Conservation (phyloP, 352 stramenopile species). For the Pythium pectinolyticum region DNA sequence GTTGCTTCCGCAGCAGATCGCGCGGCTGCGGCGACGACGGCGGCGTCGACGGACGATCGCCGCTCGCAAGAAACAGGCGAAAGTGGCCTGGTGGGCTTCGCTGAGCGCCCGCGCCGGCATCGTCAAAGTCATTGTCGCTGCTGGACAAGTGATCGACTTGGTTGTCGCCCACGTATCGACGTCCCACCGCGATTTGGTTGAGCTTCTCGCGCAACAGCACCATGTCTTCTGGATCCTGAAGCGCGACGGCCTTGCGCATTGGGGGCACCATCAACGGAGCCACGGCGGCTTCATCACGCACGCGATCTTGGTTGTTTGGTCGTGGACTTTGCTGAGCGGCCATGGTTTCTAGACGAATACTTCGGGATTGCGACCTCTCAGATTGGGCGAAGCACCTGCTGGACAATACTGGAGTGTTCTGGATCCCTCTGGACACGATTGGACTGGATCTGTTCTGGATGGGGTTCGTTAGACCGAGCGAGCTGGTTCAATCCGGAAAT, state of each 20-base stretch:
- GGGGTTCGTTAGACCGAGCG: not conserved
- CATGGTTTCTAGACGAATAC: slow-evolving; percentile 12
- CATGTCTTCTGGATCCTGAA: slow-evolving; percentile 53
- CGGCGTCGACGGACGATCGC: slow-evolving; percentile 62
- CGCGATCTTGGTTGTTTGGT: slow-evolving; percentile 18
- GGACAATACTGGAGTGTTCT: slow-evolving; percentile 7
- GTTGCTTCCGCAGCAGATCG: slow-evolving; percentile 69
- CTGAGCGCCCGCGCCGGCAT: slow-evolving; percentile 17
- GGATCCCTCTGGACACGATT: slow-evolving; percentile 12
- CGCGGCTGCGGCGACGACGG: slow-evolving; percentile 77
- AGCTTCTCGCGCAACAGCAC: slow-evolving; percentile 74
- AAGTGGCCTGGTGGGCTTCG: slow-evolving; percentile 32
- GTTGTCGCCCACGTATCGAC: slow-evolving; percentile 7
- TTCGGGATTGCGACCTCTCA: slow-evolving; percentile 1
- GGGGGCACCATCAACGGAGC: not conserved
- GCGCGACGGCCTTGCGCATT: slow-evolving; percentile 14
- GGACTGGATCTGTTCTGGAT: not conserved
- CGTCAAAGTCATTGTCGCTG: slow-evolving; percentile 26
- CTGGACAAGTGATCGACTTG: slow-evolving; percentile 25
- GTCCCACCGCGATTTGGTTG: slow-evolving; percentile 60
- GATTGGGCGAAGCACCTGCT: not conserved
- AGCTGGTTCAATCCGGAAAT: slow-evolving; percentile 23
- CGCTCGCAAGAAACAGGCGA: slow-evolving; percentile 39
- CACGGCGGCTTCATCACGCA: not conserved
- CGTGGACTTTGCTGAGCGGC: slow-evolving; percentile 22